These are phyloP conservation scores for Teunomyces tritomae DNA, from an alignment of 805 yeast species.

Conservation along the genomic window DNA sequence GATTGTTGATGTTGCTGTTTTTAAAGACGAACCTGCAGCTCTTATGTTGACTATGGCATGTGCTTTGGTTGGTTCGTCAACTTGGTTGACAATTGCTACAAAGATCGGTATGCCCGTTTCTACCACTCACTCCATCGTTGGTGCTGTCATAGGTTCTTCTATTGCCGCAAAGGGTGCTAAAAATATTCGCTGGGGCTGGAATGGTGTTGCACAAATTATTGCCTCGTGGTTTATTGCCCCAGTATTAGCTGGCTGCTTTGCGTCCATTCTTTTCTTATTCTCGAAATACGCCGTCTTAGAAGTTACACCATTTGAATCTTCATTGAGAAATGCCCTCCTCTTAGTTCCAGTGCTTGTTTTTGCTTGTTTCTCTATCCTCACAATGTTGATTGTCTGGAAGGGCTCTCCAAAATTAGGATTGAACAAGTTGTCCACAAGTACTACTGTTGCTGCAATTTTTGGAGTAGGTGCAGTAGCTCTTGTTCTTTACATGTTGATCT, in stretches of 20 bases:
- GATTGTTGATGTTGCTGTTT: constrained; percentile 53
- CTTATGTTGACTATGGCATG: constrained; percentile 73
- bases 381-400: constrained; percentile 79
- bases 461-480: constrained; percentile 64
- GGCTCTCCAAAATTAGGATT: constrained; percentile 70
- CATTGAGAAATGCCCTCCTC: constrained; percentile 53
- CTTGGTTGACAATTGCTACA: constrained; percentile 70
- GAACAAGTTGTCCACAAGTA: constrained; percentile 49
- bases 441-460: constrained; percentile 56
- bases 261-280: constrained; percentile 55
- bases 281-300: constrained; percentile 64
- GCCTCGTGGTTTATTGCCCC: constrained; percentile 86
- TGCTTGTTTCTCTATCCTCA: constrained; percentile 56
- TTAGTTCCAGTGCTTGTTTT: constrained; percentile 62
- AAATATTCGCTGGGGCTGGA: constrained; percentile 72
- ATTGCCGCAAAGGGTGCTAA: constrained; percentile 67
- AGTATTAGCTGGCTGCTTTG: constrained; percentile 60
- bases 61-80: constrained; percentile 71
- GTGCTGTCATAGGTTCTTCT: constrained; percentile 72
- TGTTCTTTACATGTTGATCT: constrained; percentile 48
- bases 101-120: constrained; percentile 73
- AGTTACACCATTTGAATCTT: constrained; percentile 40
- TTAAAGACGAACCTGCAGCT: constrained; percentile 59
- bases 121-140: constrained; percentile 76
- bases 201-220: constrained; percentile 65